phyloP scores from a whole-genome alignment of 768 basidiomycete species.

The Amanita subjunquillea region DNA sequence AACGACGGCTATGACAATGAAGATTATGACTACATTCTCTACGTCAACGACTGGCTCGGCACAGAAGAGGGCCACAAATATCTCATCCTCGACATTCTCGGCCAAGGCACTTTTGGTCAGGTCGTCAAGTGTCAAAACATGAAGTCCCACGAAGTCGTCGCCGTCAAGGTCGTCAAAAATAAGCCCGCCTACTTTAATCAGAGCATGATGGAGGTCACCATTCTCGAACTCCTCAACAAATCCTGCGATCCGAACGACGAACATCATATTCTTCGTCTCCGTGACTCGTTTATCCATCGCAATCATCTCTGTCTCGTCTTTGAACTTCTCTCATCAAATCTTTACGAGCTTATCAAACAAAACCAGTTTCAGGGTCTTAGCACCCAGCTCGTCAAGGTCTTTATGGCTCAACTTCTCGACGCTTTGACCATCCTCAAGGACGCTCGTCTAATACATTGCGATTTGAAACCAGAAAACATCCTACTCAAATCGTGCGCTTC shows the following conservation, averaged over 20 bases:
- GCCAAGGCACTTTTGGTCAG: constrained; percentile 98
- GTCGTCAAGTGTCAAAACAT: constrained; percentile 99
- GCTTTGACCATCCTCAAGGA: constrained; percentile 90
- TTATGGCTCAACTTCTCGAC: constrained; percentile 92
- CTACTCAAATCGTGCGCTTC: constrained; percentile 77
- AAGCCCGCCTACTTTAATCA: constrained; percentile 99
- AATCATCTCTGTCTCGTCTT: constrained; percentile 97
- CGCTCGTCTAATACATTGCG: constrained; percentile 93
- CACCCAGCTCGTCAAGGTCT: constrained; percentile 96
- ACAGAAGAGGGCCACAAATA: constrained; percentile 97
- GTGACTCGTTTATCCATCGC: constrained; percentile 94
- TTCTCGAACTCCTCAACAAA: constrained; percentile 91
- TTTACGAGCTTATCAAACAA: constrained; percentile 99
- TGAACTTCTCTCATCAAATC: constrained; percentile 91
- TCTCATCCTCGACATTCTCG: constrained; percentile 94
- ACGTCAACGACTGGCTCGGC: constrained; percentile 97
- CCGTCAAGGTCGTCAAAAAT: constrained; percentile 99
- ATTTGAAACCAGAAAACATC: constrained; percentile 98
- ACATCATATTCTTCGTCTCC: constrained; percentile 91
- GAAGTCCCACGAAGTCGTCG: constrained; percentile 97
- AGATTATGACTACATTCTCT: constrained; percentile 98
- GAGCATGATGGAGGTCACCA: constrained; percentile 99
- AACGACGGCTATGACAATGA: constrained; percentile 99
- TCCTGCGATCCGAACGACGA: constrained; percentile 89
- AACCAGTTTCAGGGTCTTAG: constrained; percentile 97